Evolutionary conservation across 148 eudicot species (phyloP).

Genomic region (Camellia granthamiana): DNA sequence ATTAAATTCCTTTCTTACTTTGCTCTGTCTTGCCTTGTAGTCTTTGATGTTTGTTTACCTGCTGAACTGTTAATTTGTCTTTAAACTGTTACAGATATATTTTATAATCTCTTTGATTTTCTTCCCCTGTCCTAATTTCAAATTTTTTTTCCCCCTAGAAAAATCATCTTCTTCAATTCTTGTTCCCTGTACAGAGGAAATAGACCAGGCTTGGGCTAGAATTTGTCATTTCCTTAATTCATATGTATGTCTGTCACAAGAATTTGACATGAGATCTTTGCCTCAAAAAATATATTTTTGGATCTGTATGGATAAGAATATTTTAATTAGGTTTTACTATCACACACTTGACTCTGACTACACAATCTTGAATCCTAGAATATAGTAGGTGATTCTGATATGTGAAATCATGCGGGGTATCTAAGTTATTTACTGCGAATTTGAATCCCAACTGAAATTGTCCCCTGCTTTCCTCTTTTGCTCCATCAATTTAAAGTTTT

Average conservation of each 20-base stretch:
- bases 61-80: not conserved
- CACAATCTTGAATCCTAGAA: not conserved
- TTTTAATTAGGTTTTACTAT: not conserved
- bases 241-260: not conserved
- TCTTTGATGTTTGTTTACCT: not conserved
- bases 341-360: not conserved
- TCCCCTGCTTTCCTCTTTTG: not conserved
- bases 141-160: not conserved
- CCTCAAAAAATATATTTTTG: not conserved
- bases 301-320: not conserved
- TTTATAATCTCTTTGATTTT: not conserved
- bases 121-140: not conserved
- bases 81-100: conserved; percentile 1
- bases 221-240: not conserved
- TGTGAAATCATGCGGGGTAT: not conserved
- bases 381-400: not conserved
- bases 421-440: not conserved
- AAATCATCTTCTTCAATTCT: not conserved
- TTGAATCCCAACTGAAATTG: not conserved
- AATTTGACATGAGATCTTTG: conserved; percentile 1
- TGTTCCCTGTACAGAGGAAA: not conserved
- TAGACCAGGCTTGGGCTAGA: not conserved
- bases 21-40: not conserved
- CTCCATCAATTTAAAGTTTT: not conserved
- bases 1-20: not conserved